A percentile compares a stretch with the other conserved stretches of the same genome.
Evolutionary conservation across 2,329 filamentous ascomycete genomes (phyloP).

Genomic region (Fusarium verrucosum): DNA sequence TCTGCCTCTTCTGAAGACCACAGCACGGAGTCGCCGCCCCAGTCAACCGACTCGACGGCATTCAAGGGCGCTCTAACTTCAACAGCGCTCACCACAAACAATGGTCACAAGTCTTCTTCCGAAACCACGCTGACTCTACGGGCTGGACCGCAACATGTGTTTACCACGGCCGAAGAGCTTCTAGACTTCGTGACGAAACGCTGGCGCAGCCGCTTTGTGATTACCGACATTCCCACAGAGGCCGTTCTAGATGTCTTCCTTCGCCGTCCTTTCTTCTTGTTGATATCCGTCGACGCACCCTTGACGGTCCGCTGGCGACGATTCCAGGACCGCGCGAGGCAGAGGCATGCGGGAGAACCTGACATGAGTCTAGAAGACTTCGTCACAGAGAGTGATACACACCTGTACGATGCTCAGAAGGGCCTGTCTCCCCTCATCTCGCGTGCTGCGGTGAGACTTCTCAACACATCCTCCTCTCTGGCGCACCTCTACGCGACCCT

Average conservation of each 20-base stretch:
- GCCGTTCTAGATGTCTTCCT: conserved; percentile 76
- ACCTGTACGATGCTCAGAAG: conserved; percentile 73
- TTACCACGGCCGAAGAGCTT: conserved; percentile 71
- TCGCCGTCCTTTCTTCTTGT: conserved; percentile 88
- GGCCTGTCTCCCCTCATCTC: conserved; percentile 82
- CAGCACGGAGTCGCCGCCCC: conserved; percentile 11
- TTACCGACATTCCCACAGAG: conserved; percentile 81
- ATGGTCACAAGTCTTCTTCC: conserved; percentile 39
- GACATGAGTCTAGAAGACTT: conserved; percentile 63
- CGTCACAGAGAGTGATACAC: conserved; percentile 69
- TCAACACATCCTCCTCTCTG: conserved; percentile 83
- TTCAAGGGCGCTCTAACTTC: conserved; percentile 41
- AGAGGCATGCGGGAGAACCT: conserved; percentile 28
- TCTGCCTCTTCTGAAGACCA: conserved; percentile 20
- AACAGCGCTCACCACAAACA: conserved; percentile 43
- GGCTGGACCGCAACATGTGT: conserved; percentile 52
- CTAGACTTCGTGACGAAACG: conserved; percentile 85
- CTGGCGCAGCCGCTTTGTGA: conserved; percentile 88
- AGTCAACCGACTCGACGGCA: conserved; percentile 25
- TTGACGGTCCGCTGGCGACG: conserved; percentile 84
- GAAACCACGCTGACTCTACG: conserved; percentile 43
- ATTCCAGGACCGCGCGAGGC: conserved; percentile 60
- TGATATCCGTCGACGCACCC: conserved; percentile 91
- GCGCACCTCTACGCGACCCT: conserved; percentile 77
- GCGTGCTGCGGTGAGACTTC: conserved; percentile 81